Evolutionary conservation across 768 basidiomycete genomes (phyloP).

Genomic region (Podaxis sp.): DNA sequence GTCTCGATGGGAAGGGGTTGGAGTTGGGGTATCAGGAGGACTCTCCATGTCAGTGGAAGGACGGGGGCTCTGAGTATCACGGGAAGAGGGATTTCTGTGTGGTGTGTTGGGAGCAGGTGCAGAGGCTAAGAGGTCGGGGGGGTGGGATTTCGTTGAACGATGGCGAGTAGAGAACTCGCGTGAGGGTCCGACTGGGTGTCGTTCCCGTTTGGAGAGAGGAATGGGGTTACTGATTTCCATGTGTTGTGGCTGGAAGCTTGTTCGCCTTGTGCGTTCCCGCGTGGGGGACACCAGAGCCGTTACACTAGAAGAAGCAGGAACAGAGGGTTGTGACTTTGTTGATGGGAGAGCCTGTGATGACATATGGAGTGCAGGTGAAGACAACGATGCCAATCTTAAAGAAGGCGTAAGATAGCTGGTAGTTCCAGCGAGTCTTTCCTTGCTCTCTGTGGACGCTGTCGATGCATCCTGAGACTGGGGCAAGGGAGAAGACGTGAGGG

Average conservation of each 20-base stretch:
- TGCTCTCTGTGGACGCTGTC: conserved; percentile 28
- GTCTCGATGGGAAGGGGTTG: conserved; percentile 7
- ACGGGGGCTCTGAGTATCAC: background rate
- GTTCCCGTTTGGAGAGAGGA: conserved; percentile 15
- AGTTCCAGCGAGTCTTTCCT: conserved; percentile 46
- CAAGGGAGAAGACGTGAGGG: conserved; percentile 6
- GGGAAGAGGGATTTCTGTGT: background rate
- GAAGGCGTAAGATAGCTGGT: conserved; percentile 63
- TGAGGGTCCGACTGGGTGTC: conserved; percentile 11
- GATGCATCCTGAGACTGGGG: conserved; percentile 3
- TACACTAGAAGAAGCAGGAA: conserved; percentile 40
- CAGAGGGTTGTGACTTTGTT: conserved; percentile 43
- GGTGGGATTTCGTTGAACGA: conserved; percentile 26
- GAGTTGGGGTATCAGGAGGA: conserved; percentile 9
- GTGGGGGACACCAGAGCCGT: conserved; percentile 42
- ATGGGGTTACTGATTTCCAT: conserved; percentile 13
- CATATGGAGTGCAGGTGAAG: conserved; percentile 68
- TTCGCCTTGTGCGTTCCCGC: conserved; percentile 38
- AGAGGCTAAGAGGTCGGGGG: conserved; percentile 21
- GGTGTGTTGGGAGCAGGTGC: conserved; percentile 19
- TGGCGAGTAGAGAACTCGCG: conserved; percentile 16
- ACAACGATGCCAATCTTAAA: conserved; percentile 65
- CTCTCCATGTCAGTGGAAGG: conserved; percentile 5
- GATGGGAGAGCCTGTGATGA: conserved; percentile 53
- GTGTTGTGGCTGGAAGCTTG: conserved; percentile 28